A percentile compares a stretch with the other conserved stretches of the same genome.
These are phyloP conservation scores for Xylaria sp. DNA, from an alignment of 2,329 filamentous ascomycete species.

Conservation along the genomic window DNA sequence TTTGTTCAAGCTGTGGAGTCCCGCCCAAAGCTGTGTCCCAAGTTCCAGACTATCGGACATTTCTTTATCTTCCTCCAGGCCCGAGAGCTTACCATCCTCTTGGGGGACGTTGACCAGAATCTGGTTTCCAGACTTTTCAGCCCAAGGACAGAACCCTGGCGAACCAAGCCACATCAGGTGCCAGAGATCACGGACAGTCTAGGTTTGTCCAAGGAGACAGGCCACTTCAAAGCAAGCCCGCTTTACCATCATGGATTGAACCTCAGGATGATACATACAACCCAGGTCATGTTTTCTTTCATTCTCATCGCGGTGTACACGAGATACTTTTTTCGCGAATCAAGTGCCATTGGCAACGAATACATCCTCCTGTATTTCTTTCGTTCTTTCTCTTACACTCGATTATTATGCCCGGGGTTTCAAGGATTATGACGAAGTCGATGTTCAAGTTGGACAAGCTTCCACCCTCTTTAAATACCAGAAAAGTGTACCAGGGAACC, in stretches of 20 bases:
- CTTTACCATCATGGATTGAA: constrained; percentile 17
- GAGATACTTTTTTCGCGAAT: not conserved
- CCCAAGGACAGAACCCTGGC: constrained; percentile 7
- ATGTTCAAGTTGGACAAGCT: constrained; percentile 27
- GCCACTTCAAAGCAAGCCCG: not conserved
- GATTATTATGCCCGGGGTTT: not conserved
- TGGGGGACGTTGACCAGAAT: constrained; percentile 36
- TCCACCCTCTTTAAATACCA: not conserved
- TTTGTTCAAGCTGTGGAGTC: constrained; percentile 25
- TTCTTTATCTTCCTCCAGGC: constrained; percentile 36
- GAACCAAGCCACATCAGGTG: constrained; percentile 13
- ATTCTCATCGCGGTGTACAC: not conserved
- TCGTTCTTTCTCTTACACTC: constrained; percentile 1
- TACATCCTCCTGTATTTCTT: not conserved
- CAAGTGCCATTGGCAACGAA: not conserved
- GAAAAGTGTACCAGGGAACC: constrained; percentile 9
- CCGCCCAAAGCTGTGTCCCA: constrained; percentile 24
- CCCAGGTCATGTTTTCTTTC: not conserved
- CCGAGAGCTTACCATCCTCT: constrained; percentile 41
- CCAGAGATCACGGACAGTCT: constrained; percentile 22
- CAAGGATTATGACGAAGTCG: constrained; percentile 8
- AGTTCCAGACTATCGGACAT: constrained; percentile 43
- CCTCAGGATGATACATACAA: not conserved
- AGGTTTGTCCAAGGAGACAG: constrained; percentile 15
- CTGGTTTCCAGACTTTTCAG: constrained; percentile 32